These are phyloP conservation scores for Flaveria ramosissima DNA, from an alignment of 129 eudicot species.

Conservation along the genomic window DNA sequence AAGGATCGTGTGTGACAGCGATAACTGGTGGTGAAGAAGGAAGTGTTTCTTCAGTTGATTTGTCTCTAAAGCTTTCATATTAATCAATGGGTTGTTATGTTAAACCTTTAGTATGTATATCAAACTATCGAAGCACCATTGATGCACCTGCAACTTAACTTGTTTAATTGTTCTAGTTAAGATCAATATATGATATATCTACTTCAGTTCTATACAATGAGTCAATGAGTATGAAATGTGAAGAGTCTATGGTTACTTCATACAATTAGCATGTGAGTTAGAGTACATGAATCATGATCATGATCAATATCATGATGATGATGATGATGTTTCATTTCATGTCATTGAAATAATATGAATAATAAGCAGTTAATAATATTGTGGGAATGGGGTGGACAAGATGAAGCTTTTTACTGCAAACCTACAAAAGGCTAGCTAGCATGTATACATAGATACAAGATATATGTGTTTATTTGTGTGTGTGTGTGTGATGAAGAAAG, in stretches of 20 bases:
- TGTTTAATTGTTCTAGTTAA: too few relatives aligned
- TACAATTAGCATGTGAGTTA: slow-evolving; percentile 18
- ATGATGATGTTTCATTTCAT: neutral
- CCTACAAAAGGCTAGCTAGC: slow-evolving; percentile 26
- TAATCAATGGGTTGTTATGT: neutral
- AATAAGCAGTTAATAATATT: neutral
- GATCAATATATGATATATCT: too few relatives aligned
- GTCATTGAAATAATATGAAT: neutral
- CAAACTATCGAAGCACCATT: slow-evolving; percentile 40
- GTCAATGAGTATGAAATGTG: slow-evolving; percentile 16
- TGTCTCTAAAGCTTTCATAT: slow-evolving; percentile 73
- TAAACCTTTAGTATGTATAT: slow-evolving; percentile 43
- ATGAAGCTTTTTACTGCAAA: slow-evolving; percentile 40
- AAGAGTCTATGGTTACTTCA: slow-evolving; percentile 30
- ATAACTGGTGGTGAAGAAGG: slow-evolving; percentile 35
- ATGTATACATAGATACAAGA: neutral
- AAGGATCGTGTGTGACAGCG: slow-evolving; percentile 35
- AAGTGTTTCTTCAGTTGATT: slow-evolving; percentile 50
- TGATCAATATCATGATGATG: neutral
- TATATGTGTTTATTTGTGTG: neutral
- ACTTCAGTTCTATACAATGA: too few relatives aligned
- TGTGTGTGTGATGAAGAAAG: neutral
- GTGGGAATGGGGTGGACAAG: slow-evolving; percentile 33
- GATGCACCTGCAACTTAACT: neutral
- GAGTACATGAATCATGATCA: neutral